A percentile compares a stretch with the other conserved stretches of the same genome.
These are phyloP conservation scores for Tuber umbilicatum DNA, from an alignment of 495 filamentous ascomycete species.

Conservation along the genomic window DNA sequence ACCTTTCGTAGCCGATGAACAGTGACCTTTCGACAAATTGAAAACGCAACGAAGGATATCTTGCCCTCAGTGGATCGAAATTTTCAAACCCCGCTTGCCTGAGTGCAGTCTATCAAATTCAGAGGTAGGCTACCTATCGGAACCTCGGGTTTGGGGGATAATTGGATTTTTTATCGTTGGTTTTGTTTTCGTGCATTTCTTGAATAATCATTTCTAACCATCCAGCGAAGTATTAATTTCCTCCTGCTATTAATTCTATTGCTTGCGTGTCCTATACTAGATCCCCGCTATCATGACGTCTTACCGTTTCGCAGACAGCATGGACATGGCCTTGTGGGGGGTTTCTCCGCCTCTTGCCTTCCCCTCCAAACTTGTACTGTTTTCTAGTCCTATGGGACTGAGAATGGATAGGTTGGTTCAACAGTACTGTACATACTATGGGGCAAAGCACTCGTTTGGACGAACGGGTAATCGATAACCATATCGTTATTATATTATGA, in stretches of 20 bases:
- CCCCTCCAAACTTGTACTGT: too few relatives aligned
- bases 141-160: slow-evolving; percentile 6
- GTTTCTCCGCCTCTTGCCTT: slow-evolving; percentile 11
- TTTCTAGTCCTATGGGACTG: neutral
- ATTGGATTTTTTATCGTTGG: slow-evolving; percentile 16
- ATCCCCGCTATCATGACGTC: neutral
- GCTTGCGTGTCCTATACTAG: slow-evolving; percentile 15
- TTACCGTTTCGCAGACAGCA: slow-evolving; percentile 5
- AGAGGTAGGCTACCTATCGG: slow-evolving; percentile 5
- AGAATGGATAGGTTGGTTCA: too few relatives aligned
- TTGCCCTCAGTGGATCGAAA: slow-evolving; percentile 26
- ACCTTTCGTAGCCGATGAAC: slow-evolving; percentile 33
- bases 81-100: slow-evolving; percentile 5
- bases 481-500: too few relatives aligned
- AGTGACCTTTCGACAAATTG: slow-evolving; percentile 39
- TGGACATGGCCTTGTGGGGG: slow-evolving; percentile 6
- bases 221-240: too few relatives aligned
- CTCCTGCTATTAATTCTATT: neutral
- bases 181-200: slow-evolving; percentile 12
- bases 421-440: too few relatives aligned
- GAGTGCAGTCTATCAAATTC: slow-evolving; percentile 5
- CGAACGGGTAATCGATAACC: too few relatives aligned
- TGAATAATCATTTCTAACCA: neutral
- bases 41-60: slow-evolving; percentile 41
- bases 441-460: too few relatives aligned